Base-by-base conservation (phyloP, 768 basidiomycete species). In the Chalciporus chontae region DNA sequence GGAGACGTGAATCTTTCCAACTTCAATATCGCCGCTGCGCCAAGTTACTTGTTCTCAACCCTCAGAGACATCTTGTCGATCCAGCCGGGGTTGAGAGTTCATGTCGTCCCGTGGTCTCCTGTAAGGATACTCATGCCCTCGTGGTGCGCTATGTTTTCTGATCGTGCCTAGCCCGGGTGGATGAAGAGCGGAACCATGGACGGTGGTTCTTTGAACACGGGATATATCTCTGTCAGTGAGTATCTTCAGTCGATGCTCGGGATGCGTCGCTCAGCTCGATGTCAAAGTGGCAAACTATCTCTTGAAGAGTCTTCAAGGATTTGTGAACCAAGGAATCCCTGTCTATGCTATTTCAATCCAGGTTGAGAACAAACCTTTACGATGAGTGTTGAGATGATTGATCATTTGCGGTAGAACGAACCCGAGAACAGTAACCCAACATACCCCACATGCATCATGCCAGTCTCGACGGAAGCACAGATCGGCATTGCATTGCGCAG, bases 101-200 rank as follows among this genome's bases (percentile, higher is more conserved):
- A 85, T 53, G 53, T 86, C 6, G 45, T 84, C 14, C 84, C 88
- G 5, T 90, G 88, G 88, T 87, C 85, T 23, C 85, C 86, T 3
- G 87, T 87, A 61, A 53, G 77, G 68, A 21, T 6, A 32, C 8
- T 17, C 9, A 5, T n/a, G 26, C 2, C n/a, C 19, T 13, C 14
- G 14, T 21, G 2, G 29, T 15, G 15, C 29, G n/a, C 8, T 29
- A 5, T 6, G 26, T 37, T 15, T 51, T 21, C 39, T 53, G 45
- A 51, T 14, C 4, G 1, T 29, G 19, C 40, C 36, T 49, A 88
- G 85, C 87, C 88, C 9, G 84, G 71, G 4, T 90, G 88, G 87
- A 87, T 88, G 85, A 90, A 90, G 65, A 71, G 69, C 42, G 80
- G 75, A 49, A 77, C 78, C 0, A 87, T 87, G 83, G 73, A 80